Evolutionary conservation across 2,329 filamentous ascomycete genomes (phyloP), one percentile per base, ranked within the genome.

Genomic region (Cyphellophora europaea): DNA sequence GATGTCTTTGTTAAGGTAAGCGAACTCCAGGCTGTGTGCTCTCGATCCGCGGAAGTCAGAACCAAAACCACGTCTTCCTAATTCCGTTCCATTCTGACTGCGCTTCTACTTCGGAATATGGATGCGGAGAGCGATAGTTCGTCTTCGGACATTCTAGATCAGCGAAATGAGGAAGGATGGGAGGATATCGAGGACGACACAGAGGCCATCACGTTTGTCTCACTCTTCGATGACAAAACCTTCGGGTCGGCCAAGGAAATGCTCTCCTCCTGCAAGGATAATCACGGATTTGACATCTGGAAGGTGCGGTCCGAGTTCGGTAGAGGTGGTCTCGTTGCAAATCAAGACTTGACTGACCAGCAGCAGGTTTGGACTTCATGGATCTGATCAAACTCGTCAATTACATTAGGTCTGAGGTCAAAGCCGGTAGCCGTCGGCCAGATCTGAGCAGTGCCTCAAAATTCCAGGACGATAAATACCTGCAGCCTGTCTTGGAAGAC

Each of bases 401-500:
- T 54, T 86, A 76, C 49, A 53, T 72, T 32, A 65, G 67, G 12
- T 58, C 63, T 10, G 56, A 67, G 41, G 62, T 66, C 17, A 62
- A 65, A 36, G 53, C 53, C 30, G 67, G 67, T 18, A 62, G 66
- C 36, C 45, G 43, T 19, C 50, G 56, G 3, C 74, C 75, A 1
- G 66, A 72, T 38, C 60, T 79, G 28, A 77, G 84, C 38, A 67
- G 74, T 3, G 64, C 65, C 21, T 62, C 66, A 2, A 66, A 77
- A 16, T 77, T 95, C 43, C 69, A 77, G n/a, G 75, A 86, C 42
- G 89, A 96, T 44, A 70, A 72, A 45, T 93, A 79, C 53, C 67
- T 98, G 39, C 82, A 82, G 53, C 91, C 91, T 0, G 79, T 87
- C 3, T 62, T 98, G 5, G 80, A 91, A 39, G 86, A 95, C 47